phyloP scores from a whole-genome alignment of 345 rosid genomes.

The Erodium maritimum region DNA sequence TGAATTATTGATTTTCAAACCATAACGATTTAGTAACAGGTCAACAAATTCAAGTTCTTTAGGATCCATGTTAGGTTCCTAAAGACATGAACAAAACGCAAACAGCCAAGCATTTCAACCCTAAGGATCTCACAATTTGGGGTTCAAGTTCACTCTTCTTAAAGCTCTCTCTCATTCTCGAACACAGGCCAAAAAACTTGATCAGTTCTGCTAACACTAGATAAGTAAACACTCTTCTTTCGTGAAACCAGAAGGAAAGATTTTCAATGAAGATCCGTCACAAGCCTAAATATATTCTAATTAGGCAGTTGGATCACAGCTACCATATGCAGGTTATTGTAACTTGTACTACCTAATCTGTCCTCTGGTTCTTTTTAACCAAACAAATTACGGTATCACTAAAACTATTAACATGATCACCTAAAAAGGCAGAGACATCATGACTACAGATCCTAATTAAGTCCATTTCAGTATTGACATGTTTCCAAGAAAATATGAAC shows the following conservation, averaged over 20 bases:
- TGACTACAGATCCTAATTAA: neutral
- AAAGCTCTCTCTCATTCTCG: neutral
- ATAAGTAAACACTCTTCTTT: neutral
- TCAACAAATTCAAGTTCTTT: neutral
- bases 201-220: no score
- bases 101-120: no score
- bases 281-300: neutral
- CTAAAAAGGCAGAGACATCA: neutral
- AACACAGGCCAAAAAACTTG: neutral
- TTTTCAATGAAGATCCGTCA: neutral
- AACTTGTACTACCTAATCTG: neutral
- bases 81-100: neutral
- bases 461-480: neutral
- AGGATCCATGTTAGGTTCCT: neutral
- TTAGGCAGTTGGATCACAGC: neutral
- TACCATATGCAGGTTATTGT: neutral
- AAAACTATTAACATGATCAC: neutral
- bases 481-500: neutral
- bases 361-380: neutral
- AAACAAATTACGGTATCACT: no score
- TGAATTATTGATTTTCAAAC: neutral
- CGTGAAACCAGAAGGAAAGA: neutral
- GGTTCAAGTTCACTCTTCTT: no score
- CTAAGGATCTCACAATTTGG: no score
- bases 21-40: neutral